Conservation (phyloP, 257 asterid species). For the Ballota nigra region DNA sequence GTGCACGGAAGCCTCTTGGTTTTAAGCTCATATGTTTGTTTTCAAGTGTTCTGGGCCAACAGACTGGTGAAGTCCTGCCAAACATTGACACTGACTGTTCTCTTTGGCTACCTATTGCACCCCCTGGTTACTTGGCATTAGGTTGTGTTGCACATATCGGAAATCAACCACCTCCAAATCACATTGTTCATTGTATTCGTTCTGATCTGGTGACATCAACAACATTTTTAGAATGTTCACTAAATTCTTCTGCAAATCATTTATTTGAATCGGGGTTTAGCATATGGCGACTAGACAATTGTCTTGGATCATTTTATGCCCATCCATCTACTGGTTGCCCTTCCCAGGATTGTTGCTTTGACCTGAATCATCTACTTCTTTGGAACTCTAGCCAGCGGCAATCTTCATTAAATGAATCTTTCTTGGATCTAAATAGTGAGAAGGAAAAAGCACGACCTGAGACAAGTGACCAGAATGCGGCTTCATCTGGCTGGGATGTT, state of each 20-base stretch:
- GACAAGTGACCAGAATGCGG: constrained; percentile 43
- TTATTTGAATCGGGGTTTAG: constrained; percentile 74
- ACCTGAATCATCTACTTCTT: constrained; percentile 80
- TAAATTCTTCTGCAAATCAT: constrained; percentile 48
- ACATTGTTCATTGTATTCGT: constrained; percentile 86
- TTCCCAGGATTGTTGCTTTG: constrained; percentile 59
- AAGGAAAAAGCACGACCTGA: constrained; percentile 38
- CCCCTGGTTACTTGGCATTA: constrained; percentile 87
- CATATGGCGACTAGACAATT: constrained; percentile 94
- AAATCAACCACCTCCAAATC: constrained; percentile 82
- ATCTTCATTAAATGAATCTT: constrained; percentile 54
- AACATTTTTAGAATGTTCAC: constrained; percentile 64
- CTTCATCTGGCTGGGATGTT: constrained; percentile 93
- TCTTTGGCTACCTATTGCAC: constrained; percentile 93
- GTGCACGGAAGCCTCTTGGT: constrained; percentile 87
- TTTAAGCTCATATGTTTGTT: constrained; percentile 70
- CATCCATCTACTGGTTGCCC: constrained; percentile 65
- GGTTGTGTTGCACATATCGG: constrained; percentile 95
- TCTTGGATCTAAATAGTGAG: constrained; percentile 39
- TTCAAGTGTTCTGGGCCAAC: constrained; percentile 55
- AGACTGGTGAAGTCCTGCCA: constrained; percentile 35
- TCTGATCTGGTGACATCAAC: constrained; percentile 88
- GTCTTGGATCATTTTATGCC: constrained; percentile 81
- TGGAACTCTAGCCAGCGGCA: constrained; percentile 66
- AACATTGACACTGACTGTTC: constrained; percentile 61